phyloP scores from a whole-genome alignment of 148 eudicot species.

The Chenopodium formosanum region DNA sequence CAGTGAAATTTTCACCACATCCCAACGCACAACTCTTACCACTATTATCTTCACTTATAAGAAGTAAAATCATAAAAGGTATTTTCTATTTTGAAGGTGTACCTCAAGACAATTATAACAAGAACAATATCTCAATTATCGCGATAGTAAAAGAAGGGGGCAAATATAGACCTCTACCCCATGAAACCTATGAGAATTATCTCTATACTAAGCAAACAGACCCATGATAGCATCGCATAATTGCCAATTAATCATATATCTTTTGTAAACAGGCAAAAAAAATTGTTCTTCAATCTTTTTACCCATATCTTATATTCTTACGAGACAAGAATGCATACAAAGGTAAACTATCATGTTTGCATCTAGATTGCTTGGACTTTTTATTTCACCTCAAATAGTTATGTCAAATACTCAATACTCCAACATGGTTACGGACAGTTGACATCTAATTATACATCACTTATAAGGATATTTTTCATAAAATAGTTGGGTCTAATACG shows the following conservation, averaged over 20 bases:
- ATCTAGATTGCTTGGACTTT: not conserved
- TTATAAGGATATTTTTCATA: not conserved
- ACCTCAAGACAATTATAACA: too few relatives aligned
- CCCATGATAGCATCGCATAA: not conserved
- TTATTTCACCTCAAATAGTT: not conserved
- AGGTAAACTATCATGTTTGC: not conserved
- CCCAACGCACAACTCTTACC: too few relatives aligned
- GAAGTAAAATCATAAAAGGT: too few relatives aligned
- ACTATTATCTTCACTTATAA: too few relatives aligned
- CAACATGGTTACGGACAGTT: not conserved
- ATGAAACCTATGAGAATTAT: not conserved
- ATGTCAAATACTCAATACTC: not conserved
- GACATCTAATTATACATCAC: not conserved
- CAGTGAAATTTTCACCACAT: too few relatives aligned
- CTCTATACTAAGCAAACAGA: not conserved
- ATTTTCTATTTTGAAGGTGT: too few relatives aligned
- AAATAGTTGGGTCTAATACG: not conserved
- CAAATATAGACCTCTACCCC: not conserved
- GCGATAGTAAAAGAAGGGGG: too few relatives aligned
- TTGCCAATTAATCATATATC: too few relatives aligned
- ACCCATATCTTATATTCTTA: not conserved
- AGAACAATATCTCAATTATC: too few relatives aligned
- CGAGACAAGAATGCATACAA: not conserved
- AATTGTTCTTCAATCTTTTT: not conserved
- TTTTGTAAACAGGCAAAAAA: not conserved